Evolutionary conservation across 2,329 filamentous ascomycete genomes (phyloP).

Genomic region (Fusarium nematophilum): DNA sequence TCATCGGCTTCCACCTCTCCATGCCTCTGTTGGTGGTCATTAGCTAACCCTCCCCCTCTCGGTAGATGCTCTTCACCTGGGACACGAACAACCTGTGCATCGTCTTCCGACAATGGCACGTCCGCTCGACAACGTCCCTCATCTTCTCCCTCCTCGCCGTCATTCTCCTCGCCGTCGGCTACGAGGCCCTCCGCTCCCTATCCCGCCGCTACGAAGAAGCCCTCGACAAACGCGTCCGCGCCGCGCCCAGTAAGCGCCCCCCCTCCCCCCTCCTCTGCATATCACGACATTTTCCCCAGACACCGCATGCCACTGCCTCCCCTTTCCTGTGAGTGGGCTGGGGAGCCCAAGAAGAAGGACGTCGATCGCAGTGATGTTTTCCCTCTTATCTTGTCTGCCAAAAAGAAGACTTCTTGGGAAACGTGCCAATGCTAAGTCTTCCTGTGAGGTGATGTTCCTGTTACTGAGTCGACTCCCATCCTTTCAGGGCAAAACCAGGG

Average conservation of each 20-base stretch:
- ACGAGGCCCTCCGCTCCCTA: constrained; percentile 85
- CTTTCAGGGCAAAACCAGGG: constrained; percentile 78
- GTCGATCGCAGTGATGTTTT: constrained; percentile 18
- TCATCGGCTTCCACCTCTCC: constrained; percentile 7
- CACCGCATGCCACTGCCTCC: constrained; percentile 11
- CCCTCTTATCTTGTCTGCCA: constrained; percentile 20
- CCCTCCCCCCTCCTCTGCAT: constrained; percentile 5
- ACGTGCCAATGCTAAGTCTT: constrained; percentile 48
- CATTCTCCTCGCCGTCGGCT: constrained; percentile 86
- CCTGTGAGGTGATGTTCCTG: constrained; percentile 50
- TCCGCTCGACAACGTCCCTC: constrained; percentile 79
- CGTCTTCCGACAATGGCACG: constrained; percentile 91
- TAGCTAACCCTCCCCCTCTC: constrained; percentile 25
- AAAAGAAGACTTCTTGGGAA: constrained; percentile 20
- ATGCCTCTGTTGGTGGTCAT: background rate
- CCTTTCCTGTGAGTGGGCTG: constrained; percentile 14
- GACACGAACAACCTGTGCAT: constrained; percentile 94
- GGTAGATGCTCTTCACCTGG: constrained; percentile 99
- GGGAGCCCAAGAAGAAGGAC: constrained; percentile 26
- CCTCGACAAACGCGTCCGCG: constrained; percentile 59
- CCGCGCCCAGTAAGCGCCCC: constrained; percentile 63
- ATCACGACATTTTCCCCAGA: background rate
- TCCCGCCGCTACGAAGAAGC: constrained; percentile 80
- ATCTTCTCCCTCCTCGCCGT: constrained; percentile 86
- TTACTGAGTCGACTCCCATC: constrained; percentile 73